Evolutionary conservation across 331 rosid genomes (phyloP), one percentile per base, ranked within the genome.

Genomic region (Acacia concinna): DNA sequence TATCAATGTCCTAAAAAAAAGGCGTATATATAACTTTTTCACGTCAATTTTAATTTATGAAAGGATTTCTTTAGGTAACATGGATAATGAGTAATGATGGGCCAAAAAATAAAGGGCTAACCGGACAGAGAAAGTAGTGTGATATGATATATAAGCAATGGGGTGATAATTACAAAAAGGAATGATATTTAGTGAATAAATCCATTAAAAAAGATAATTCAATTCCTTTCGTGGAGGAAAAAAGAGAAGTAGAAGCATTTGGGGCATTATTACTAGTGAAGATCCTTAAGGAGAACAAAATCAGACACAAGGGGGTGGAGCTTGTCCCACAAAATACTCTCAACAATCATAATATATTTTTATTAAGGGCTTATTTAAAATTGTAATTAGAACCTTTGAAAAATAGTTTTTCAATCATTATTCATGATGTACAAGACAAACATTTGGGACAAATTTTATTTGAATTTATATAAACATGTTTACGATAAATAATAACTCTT

Each of bases 271-370:
- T 56, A n/a, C 4, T 25, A 57, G 64, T 10, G 64, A 28, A 60
- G 67, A 28, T 60, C 3, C 35, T 12, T 12, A 4, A 0, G 43
- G 4, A 30, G 38, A 71, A 63, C 64, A 63, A 71, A 49, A 78
- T 72, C 74, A 62, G 66, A 63, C 77, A 83, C 46, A 40, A 49
- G 68, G 32, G 30, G 31, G 84, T 60, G 41, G 12, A 64, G 64
- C 52, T 71, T 71, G 79, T 68, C 71, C 47, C 80, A 71, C 35
- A 27, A 56, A 65, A 41, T 56, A 38, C 31, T 65, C 47, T 41
- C 57, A n/a, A 12, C 2, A 52, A 8, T 18, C 9, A 49, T 17
- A 18, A 59, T 0, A 74, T 37, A 66, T 67, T 65, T 47, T 77
- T 23, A 20, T 1, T 4, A 15, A 46, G 41, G 7, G 11, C 2